Base-by-base conservation (phyloP, 805 yeast genomes). In the Schwanniomyces yamadae region DNA sequence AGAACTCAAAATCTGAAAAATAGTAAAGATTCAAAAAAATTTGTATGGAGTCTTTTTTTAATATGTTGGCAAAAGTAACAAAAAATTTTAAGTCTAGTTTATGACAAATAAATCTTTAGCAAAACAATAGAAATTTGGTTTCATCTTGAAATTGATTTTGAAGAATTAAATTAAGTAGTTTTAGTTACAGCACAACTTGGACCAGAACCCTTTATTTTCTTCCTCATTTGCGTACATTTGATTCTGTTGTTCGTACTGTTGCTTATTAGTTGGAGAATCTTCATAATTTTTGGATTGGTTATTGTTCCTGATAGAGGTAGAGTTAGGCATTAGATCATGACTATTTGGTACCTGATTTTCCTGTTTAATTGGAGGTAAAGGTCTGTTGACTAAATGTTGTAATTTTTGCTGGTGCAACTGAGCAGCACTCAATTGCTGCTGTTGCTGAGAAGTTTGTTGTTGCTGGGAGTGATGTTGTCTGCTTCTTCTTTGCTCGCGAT, bases 321-420 rank as follows among this genome's bases (percentile, higher is more conserved):
- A 57, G 49, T 44, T 53, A 28, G 44, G 55, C 41, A 45, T 29
- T 27, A 41, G 40, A 35, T 50, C 54, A 13, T 18, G 26, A 41
- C 46, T 44, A 37, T 46, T 28, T 41, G 41, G 47, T 12, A 45
- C 40, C 36, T 54, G 63, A 17, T 53, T 48, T 41, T 68, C 74
- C 49, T 66, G 73, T 46, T 66, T 67, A 41, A 69, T 69, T 2
- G 74, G 73, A 23, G 74, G 74, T 48, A 69, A 63, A 9, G 74
- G 74, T 40, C 74, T 55, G 53, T 69, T 69, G 40, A 68, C 72
- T 57, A 69, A 65, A 46, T 66, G 71, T 48, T 69, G 74, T 52
- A 68, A 64, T 52, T 69, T 68, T 45, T 67, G 73, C 52, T 68
- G 74, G 50, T 68, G 73, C 37, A 68, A 66, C 50, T 69, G 73